These are phyloP conservation scores for Trametes pubescens DNA, from an alignment of 1,284 basidiomycete genomes.

Conservation along the genomic window DNA sequence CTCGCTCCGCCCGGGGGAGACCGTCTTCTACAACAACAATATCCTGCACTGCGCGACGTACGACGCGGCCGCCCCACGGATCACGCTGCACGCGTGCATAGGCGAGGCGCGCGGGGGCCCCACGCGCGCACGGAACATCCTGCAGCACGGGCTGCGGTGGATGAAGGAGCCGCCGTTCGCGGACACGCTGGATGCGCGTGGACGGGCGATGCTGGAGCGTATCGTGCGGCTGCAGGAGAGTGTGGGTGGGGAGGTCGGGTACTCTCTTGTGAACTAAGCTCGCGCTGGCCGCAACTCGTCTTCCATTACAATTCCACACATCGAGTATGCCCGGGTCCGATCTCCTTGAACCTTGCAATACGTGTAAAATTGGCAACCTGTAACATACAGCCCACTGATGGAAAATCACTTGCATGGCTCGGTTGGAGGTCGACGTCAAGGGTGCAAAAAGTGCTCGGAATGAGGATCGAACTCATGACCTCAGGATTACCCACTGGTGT, in stretches of 20 bases:
- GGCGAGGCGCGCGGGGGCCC: slow-evolving; percentile 72
- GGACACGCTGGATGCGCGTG: slow-evolving; percentile 55
- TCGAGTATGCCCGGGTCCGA: too few relatives aligned
- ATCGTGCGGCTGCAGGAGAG: slow-evolving; percentile 65
- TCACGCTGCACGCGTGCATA: slow-evolving; percentile 80
- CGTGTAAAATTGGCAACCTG: too few relatives aligned
- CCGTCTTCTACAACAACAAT: slow-evolving; percentile 85
- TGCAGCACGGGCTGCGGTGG: slow-evolving; percentile 84
- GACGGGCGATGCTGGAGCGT: slow-evolving; percentile 66
- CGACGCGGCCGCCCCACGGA: slow-evolving; percentile 58
- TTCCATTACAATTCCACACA: too few relatives aligned
- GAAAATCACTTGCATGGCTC: too few relatives aligned
- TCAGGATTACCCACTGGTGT: slow-evolving; percentile 17
- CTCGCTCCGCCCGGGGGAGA: slow-evolving; percentile 72
- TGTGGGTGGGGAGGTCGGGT: slow-evolving; percentile 55
- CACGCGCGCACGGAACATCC: slow-evolving; percentile 74
- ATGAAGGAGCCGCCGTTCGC: slow-evolving; percentile 70
- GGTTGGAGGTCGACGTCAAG: too few relatives aligned
- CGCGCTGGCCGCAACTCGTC: too few relatives aligned
- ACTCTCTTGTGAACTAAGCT: slow-evolving; percentile 55
- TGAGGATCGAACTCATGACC: slow-evolving; percentile 25
- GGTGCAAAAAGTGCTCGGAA: slow-evolving; percentile 15
- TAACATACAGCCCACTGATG: too few relatives aligned
- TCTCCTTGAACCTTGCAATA: too few relatives aligned
- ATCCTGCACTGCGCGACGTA: slow-evolving; percentile 82